Base-by-base conservation (phyloP, 441 rosid species). In the Gossypium schwendimanii region DNA sequence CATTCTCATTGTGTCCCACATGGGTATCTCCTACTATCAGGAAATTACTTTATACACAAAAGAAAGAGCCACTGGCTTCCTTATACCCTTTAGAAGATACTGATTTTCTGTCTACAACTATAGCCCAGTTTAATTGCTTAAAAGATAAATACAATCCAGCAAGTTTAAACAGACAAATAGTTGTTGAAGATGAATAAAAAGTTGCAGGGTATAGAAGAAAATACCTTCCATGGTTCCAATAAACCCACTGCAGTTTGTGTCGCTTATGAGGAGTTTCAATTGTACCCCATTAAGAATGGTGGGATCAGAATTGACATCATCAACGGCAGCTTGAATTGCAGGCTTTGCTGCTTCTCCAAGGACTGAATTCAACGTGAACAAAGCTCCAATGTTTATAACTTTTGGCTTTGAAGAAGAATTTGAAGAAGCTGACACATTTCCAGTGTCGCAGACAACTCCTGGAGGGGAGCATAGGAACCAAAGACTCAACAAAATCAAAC, bases 211-310 rank as follows among this genome's bases (percentile, higher is more conserved):
- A 2, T 54, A 49, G 36, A 60, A 23, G 69, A 28, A 74, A 77
- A 28, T 92, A 94, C 99, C 96, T 86, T 83, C 96, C 58, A 94
- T 83, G 50, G 93, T 87, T 74, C 97, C 97, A 24, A 81, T 44
- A 80, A 94, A 94, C 60, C 92, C 94, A 70, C 92, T 94, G 90
- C 99, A 94, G 60, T 92, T 89, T 1, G 97, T 82, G 76, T 92
- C 87, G 9, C 74, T 85, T 52, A 82, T 36, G 64, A 81, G 36
- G 6, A 84, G 63, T 20, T 80, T 88, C 77, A 94, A 73, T 61
- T 82, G 79, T 3, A 82, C 84, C 7, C 84, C 83, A 0, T 81
- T 78, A 69, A 94, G 94, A 78, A 94, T 57, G 70, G 62, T 81
- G 54, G 88, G 83, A 78, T 92, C 87, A 72, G 88, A 75, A 72